Evolutionary conservation across 2,329 filamentous ascomycete genomes (phyloP).

Genomic region (Purpureocillium lavendulum): DNA sequence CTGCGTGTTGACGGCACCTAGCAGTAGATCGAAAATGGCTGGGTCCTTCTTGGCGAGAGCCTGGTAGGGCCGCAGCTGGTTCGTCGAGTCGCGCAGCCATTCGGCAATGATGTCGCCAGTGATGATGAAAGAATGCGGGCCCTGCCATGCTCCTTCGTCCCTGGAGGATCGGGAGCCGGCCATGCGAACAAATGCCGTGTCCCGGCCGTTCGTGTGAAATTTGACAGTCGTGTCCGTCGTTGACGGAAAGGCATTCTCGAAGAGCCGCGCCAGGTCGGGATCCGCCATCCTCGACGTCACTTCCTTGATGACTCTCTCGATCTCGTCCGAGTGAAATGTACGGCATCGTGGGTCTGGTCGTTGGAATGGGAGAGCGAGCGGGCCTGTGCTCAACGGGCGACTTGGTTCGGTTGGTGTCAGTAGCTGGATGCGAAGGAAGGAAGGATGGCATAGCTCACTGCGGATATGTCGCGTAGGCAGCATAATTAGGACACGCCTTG

Average conservation of each 20-base stretch:
- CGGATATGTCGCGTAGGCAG: slow-evolving; percentile 25
- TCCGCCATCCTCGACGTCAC: slow-evolving; percentile 74
- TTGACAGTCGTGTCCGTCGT: slow-evolving; percentile 76
- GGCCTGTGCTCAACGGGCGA: slow-evolving; percentile 70
- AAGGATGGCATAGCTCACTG: slow-evolving; percentile 23
- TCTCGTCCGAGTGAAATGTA: slow-evolving; percentile 78
- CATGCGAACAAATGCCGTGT: slow-evolving; percentile 26
- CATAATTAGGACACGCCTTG: slow-evolving; percentile 31
- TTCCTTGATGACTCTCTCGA: slow-evolving; percentile 81
- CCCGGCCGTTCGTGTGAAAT: slow-evolving; percentile 66
- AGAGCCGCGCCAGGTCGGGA: slow-evolving; percentile 81
- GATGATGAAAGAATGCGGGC: slow-evolving; percentile 85
- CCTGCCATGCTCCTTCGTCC: slow-evolving; percentile 64
- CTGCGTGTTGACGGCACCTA: slow-evolving; percentile 94
- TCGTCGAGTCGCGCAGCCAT: slow-evolving; percentile 87
- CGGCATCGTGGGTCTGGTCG: slow-evolving; percentile 73
- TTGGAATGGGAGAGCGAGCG: slow-evolving; percentile 75
- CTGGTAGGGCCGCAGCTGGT: slow-evolving; percentile 89
- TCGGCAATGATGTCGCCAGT: slow-evolving; percentile 90
- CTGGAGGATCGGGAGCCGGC: slow-evolving; percentile 17
- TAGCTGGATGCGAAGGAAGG: not conserved
- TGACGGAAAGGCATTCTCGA: slow-evolving; percentile 92
- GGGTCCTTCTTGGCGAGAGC: slow-evolving; percentile 73
- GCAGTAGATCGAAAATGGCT: slow-evolving; percentile 67
- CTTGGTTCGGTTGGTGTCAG: slow-evolving; percentile 32